Conservation (phyloP, 352 stramenopile species). For the Phytophthora palmivora region DNA sequence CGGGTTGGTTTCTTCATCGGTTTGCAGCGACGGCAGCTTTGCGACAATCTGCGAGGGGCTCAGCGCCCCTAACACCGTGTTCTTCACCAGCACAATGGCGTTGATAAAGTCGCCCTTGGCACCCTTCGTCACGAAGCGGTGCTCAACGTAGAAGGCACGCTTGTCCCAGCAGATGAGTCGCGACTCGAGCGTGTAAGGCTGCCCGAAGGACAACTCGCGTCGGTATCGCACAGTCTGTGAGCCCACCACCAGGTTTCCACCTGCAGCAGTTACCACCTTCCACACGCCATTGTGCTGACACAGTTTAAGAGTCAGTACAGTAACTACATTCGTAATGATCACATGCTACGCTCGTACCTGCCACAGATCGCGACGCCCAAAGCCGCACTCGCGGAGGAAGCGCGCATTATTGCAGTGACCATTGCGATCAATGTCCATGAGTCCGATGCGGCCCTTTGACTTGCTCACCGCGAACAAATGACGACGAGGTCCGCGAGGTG, state of each 20-base stretch:
- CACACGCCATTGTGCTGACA: conserved; percentile 78
- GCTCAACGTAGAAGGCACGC: conserved; percentile 87
- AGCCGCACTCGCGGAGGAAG: conserved; percentile 86
- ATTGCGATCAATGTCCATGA: conserved; percentile 86
- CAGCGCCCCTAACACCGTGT: conserved; percentile 77
- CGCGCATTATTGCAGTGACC: conserved; percentile 88
- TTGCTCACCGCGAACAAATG: conserved; percentile 63
- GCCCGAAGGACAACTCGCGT: conserved; percentile 75
- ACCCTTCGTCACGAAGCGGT: conserved; percentile 75
- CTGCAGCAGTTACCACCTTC: conserved; percentile 52
- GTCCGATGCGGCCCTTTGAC: conserved; percentile 52
- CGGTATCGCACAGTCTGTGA: conserved; percentile 85
- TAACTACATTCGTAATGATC: background rate
- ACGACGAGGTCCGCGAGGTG: conserved; percentile 33
- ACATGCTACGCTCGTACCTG: conserved; percentile 50
- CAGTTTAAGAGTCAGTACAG: conserved; percentile 7
- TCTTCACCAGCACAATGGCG: conserved; percentile 90
- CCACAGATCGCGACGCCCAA: conserved; percentile 81
- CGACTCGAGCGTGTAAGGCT: conserved; percentile 77
- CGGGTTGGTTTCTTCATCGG: conserved; percentile 43
- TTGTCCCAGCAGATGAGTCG: conserved; percentile 83
- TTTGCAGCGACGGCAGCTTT: conserved; percentile 50
- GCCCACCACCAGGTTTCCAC: conserved; percentile 84
- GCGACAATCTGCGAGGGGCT: conserved; percentile 65
- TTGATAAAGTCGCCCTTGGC: conserved; percentile 68